phyloP scores from a whole-genome alignment of 768 basidiomycete species.

The Trichaptum fuscoviolaceum region DNA sequence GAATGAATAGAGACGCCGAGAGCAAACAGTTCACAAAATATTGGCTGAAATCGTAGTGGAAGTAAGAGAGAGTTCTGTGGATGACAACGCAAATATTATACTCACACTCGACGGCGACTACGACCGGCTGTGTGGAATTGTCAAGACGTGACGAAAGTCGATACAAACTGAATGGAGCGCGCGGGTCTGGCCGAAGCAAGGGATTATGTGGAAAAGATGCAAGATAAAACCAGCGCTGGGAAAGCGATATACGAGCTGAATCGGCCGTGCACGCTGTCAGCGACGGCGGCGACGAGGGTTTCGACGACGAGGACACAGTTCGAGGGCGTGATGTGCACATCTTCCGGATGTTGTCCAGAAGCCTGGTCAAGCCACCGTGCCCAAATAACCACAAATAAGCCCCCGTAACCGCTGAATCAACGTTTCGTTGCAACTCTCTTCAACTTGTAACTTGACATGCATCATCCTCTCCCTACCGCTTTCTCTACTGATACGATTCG shows the following conservation, averaged over 20 bases:
- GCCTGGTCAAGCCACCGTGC: neutral
- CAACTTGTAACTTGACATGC: neutral
- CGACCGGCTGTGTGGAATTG: slow-evolving; percentile 1
- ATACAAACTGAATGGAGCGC: neutral
- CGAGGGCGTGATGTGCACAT: neutral
- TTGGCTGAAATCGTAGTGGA: neutral
- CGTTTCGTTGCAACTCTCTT: slow-evolving; percentile 1
- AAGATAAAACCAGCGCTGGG: neutral
- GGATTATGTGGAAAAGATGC: neutral
- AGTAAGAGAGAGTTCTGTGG: neutral
- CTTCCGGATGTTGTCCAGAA: neutral
- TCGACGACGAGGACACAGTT: slow-evolving; percentile 1
- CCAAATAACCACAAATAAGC: neutral
- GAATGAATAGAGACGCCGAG: neutral
- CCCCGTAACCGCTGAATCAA: neutral
- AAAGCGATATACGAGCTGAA: neutral
- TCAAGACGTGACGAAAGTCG: neutral
- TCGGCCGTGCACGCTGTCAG: slow-evolving; percentile 1
- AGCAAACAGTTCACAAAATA: neutral
- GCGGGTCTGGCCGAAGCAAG: slow-evolving; percentile 1
- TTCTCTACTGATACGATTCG: too few relatives aligned
- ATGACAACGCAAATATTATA: neutral
- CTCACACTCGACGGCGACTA: neutral
- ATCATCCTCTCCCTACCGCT: too few relatives aligned
- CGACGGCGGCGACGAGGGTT: neutral